These are phyloP conservation scores for Kodamaea sp. DNA, from an alignment of 1,139 yeast genomes.

Conservation along the genomic window DNA sequence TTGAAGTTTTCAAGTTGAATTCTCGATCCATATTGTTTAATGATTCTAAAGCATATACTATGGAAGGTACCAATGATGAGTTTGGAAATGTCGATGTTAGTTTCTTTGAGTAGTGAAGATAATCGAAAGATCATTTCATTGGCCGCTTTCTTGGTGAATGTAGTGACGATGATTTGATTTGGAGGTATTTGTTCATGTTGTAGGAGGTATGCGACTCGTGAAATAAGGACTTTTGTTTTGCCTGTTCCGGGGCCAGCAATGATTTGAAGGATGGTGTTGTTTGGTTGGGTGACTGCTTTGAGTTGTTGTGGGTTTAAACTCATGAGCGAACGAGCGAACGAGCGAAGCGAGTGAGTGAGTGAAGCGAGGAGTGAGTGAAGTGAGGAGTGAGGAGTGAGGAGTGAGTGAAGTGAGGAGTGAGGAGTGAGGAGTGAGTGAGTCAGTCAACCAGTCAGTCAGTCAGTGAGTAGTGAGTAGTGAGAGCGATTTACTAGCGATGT, in stretches of 20 bases:
- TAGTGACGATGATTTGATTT: conserved; percentile 68
- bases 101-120: conserved; percentile 31
- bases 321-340: no score
- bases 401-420: no score
- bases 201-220: conserved; percentile 71
- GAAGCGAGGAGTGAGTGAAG: no score
- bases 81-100: conserved; percentile 34
- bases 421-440: no score
- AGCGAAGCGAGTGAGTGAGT: no score
- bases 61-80: conserved; percentile 85
- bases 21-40: conserved; percentile 53
- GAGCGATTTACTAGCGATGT: no score
- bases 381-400: no score
- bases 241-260: conserved; percentile 94
- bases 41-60: conserved; percentile 63
- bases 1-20: conserved; percentile 49
- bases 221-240: conserved; percentile 75
- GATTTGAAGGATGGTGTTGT: conserved; percentile 58
- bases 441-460: no score
- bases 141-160: conserved; percentile 90
- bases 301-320: conserved; percentile 55
- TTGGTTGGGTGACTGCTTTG: conserved; percentile 57
- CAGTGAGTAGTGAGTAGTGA: no score
- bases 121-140: conserved; percentile 72
- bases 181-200: conserved; percentile 52